These are phyloP conservation scores for Mycena polygramma DNA, from an alignment of 768 basidiomycete genomes.

Conservation along the genomic window DNA sequence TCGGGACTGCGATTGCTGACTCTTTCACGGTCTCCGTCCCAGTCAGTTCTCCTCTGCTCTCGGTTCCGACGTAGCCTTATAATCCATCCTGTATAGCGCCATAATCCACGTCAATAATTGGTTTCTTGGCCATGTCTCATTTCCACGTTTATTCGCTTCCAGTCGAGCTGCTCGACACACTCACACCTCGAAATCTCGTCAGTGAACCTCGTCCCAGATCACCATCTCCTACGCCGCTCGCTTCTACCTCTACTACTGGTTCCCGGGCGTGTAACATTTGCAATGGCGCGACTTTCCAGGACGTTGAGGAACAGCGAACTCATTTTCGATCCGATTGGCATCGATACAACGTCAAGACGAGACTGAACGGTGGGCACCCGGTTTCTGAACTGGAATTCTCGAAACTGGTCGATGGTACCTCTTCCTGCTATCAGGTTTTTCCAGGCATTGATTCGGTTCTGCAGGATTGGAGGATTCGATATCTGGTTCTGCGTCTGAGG, in stretches of 20 bases:
- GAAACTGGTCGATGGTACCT: conserved; percentile 82
- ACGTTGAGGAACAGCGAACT: conserved; percentile 83
- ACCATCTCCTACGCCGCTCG: conserved; percentile 48
- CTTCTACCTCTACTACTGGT: conserved; percentile 51
- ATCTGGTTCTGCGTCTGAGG: conserved; percentile 87
- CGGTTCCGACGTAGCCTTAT: conserved; percentile 36
- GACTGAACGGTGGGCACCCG: conserved; percentile 70
- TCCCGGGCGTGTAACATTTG: conserved; percentile 80
- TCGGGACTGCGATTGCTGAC: neutral
- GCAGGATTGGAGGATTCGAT: conserved; percentile 87
- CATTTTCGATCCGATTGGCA: conserved; percentile 99
- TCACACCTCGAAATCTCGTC: conserved; percentile 76
- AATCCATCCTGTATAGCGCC: conserved; percentile 26
- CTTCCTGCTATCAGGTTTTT: neutral
- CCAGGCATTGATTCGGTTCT: conserved; percentile 9
- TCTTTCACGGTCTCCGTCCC: conserved; percentile 1
- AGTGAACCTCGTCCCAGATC: conserved; percentile 50
- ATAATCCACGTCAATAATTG: neutral
- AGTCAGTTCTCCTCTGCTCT: conserved; percentile 27
- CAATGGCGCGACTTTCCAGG: conserved; percentile 73
- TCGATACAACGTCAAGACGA: conserved; percentile 94
- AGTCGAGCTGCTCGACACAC: conserved; percentile 71
- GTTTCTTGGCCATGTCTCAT: conserved; percentile 45
- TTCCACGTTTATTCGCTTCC: conserved; percentile 84
- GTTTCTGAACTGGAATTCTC: conserved; percentile 81